Conservation (phyloP, 169 alveolate species). For the Eimeria sp. region DNA sequence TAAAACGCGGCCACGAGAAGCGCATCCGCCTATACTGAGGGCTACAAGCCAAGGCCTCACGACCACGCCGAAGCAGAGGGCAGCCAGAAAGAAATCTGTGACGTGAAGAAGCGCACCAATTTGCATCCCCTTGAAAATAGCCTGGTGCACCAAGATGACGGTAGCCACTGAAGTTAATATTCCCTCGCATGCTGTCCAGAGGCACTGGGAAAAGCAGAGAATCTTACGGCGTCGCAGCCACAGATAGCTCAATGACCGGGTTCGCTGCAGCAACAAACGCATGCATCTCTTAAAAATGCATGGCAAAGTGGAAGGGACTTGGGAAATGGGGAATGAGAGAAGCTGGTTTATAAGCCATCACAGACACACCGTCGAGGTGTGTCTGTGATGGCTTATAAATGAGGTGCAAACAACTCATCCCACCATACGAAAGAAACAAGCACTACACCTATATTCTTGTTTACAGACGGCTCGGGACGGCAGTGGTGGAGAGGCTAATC, state of each 20-base stretch:
- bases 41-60: constrained; percentile 68
- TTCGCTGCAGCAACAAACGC: constrained; percentile 44
- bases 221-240: constrained; percentile 74
- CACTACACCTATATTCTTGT: not conserved
- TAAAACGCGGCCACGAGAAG: constrained; percentile 33
- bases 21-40: constrained; percentile 48
- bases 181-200: constrained; percentile 58
- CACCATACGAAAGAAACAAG: not conserved
- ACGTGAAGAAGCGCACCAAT: constrained; percentile 53
- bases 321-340: too few relatives aligned
- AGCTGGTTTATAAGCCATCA: too few relatives aligned
- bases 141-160: constrained; percentile 2
- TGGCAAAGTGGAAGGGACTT: not conserved
- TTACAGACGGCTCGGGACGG: not conserved
- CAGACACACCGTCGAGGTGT: too few relatives aligned
- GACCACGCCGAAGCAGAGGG: constrained; percentile 59
- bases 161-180: constrained; percentile 21
- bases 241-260: constrained; percentile 36
- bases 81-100: constrained; percentile 45
- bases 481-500: not conserved
- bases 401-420: not conserved
- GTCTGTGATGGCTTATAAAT: not conserved
- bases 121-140: constrained; percentile 10
- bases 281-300: not conserved
- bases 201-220: constrained; percentile 24